phyloP scores from a whole-genome alignment of 192 early-diverging fungal genomes.

The Phlyctochytrium arcticum region DNA sequence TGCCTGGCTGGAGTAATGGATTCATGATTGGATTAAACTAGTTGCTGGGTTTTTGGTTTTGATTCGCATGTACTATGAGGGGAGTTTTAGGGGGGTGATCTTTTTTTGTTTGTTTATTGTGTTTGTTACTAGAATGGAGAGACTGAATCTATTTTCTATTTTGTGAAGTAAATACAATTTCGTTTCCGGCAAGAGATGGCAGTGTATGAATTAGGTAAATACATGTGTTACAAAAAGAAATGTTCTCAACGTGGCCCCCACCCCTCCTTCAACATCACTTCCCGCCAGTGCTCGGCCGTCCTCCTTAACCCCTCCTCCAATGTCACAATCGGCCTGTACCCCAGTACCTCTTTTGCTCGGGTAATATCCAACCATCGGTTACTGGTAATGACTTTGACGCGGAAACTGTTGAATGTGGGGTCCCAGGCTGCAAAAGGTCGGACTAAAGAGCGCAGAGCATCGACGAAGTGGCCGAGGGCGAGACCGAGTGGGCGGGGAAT shows the following conservation, averaged over 20 bases:
- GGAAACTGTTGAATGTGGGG: constrained; percentile 70
- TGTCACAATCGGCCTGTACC: constrained; percentile 56
- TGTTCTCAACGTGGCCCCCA: too few species aligned
- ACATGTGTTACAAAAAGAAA: too few species aligned
- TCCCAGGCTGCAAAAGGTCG: constrained; percentile 57
- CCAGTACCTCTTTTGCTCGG: constrained; percentile 73
- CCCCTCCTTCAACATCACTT: not conserved
- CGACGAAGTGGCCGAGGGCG: constrained; percentile 62
- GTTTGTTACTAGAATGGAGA: too few species aligned
- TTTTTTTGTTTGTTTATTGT: too few species aligned
- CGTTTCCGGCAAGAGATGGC: too few species aligned
- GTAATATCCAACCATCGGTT: constrained; percentile 85
- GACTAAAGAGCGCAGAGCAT: constrained; percentile 56
- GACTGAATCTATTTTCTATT: too few species aligned
- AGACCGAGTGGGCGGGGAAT: constrained; percentile 42
- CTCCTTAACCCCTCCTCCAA: constrained; percentile 53
- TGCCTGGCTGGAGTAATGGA: constrained; percentile 51
- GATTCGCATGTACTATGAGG: too few species aligned
- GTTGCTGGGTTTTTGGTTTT: too few species aligned
- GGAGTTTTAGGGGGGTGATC: too few species aligned
- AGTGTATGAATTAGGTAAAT: too few species aligned
- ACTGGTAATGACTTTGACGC: constrained; percentile 71
- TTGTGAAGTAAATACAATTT: too few species aligned
- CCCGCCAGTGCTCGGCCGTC: constrained; percentile 31
- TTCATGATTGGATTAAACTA: constrained; percentile 42